These are phyloP conservation scores for Physcomitrellopsis africana DNA, from an alignment of 225 moss, liverwort and hornwort genomes.

Conservation along the genomic window DNA sequence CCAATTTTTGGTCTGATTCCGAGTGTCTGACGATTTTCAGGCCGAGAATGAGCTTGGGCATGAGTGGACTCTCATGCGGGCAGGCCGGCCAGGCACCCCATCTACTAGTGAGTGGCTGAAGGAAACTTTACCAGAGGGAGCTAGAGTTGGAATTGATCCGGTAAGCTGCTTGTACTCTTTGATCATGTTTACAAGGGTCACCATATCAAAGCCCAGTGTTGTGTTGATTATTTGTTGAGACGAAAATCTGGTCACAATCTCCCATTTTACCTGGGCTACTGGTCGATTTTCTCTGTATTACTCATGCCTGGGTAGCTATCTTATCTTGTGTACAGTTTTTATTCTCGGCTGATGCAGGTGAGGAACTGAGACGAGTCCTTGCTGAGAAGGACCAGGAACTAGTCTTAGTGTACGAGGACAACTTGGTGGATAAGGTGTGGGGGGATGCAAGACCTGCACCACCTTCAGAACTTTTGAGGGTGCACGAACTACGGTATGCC, in stretches of 20 bases:
- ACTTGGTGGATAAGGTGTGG: constrained; percentile 94
- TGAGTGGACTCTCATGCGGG: constrained; percentile 96
- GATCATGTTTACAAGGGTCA: constrained; percentile 8
- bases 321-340: constrained; percentile 83
- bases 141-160: constrained; percentile 93
- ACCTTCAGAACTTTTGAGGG: constrained; percentile 73
- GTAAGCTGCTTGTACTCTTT: constrained; percentile 45
- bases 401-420: constrained; percentile 69
- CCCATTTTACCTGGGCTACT: background rate
- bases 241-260: background rate
- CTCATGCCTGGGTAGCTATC: constrained; percentile 53
- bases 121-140: constrained; percentile 79
- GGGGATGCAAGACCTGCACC: constrained; percentile 69
- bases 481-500: constrained; percentile 83
- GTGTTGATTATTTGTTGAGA: constrained; percentile 13
- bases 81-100: constrained; percentile 81
- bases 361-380: constrained; percentile 80
- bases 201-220: background rate
- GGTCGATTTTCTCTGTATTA: constrained; percentile 21
- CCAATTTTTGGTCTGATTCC: constrained; percentile 21
- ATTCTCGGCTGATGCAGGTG: constrained; percentile 95
- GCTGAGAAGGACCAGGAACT: constrained; percentile 77
- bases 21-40: constrained; percentile 42
- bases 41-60: constrained; percentile 88
- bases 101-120: constrained; percentile 87